Evolutionary conservation across 2,329 filamentous ascomycete genomes (phyloP), one percentile per base, ranked within the genome.

Genomic region (Diaporthe sp.): DNA sequence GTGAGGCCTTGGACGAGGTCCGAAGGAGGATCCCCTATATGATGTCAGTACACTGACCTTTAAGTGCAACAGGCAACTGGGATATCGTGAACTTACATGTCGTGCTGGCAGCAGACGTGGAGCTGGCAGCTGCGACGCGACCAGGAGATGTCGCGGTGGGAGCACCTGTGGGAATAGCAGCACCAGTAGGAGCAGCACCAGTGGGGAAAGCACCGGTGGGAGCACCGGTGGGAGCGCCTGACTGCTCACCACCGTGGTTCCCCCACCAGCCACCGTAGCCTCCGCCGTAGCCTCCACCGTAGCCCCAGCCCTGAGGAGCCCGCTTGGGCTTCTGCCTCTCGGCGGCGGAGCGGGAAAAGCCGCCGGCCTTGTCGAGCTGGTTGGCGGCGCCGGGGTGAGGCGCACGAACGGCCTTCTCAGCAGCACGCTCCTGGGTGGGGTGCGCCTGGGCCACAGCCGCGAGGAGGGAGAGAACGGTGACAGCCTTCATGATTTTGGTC

Each of bases 211-310:
- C 55, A 22, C 17, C 17, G 1, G 61, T 47, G 42, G 42, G 25
- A 34, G 42, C 4, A 49, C 4, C 61, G 1, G 61, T 65, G 25
- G 39, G 61, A 65, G 25, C 61, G n/a, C 15, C 61, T 9, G 61
- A 65, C 15, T 65, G 61, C 5, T 15, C 61, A 31, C 61, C 61
- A 31, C 42, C 42, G 17, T 0, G 7, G 61, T 34, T 65, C 15
- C 61, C 42, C 60, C 60, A 65, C 60, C 39, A 65, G 25, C 60
- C 60, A n/a, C 61, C 61, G 60, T 63, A 28, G 13, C 60, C 60
- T 20, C 60, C 60, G 8, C 60, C 60, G 10, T 67, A 13, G 17
- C 60, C 60, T 20, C 60, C 60, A 15, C 60, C 60, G 10, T 67
- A 13, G 25, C 42, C 61, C 61, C 42, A 65, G 42, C 61, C 61